Evolutionary conservation across 441 rosid species (phyloP), one percentile per base, ranked within the genome.

Genomic region (Euphorbia corollata): DNA sequence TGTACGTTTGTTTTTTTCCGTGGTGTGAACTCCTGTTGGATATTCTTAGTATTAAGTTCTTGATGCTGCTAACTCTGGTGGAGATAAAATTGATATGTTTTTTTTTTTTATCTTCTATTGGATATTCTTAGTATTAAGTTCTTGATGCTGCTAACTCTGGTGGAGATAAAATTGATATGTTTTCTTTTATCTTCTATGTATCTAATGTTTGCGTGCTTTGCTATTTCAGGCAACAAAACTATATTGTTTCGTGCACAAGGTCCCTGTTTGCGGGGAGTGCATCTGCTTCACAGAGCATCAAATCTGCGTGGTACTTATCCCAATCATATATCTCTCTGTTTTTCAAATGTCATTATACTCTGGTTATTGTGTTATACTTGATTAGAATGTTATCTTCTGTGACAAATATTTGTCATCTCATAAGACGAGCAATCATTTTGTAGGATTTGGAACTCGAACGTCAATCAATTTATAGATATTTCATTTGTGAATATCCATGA

Each of bases 221-320:
- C 13, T 73, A 65, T 77, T 77, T 50, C 88, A 91, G 99, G 98
- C 99, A 72, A 91, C 99, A 8, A 95, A 91, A 79, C 72, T 95
- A 32, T 95, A 95, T 77, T 95, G 99, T 79, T 95, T 90, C 61
- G 99, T 95, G 75, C 99, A 95, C 85, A 95, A 95, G 81, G 96
- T 88, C 68, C 98, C 99, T 50, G 97, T 95, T 68, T 95, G 99
- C 43, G 98, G 99, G 39, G 99, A 95, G 78, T 95, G 99, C 76
- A 80, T 95, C 69, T 91, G 96, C 79, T 92, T 87, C 76, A 85
- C 90, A 1, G 99, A 95, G 88, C 99, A 91, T 79, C 92, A 84
- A 75, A 86, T 85, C 68, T 95, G 99, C 15, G 99, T 91, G 82
- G 99, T 95, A 83, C 75, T 76, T 76, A 68, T 56, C 41, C 53